Conservation (phyloP, 1,284 basidiomycete species). For the Filobasidium uniguttulatum region DNA sequence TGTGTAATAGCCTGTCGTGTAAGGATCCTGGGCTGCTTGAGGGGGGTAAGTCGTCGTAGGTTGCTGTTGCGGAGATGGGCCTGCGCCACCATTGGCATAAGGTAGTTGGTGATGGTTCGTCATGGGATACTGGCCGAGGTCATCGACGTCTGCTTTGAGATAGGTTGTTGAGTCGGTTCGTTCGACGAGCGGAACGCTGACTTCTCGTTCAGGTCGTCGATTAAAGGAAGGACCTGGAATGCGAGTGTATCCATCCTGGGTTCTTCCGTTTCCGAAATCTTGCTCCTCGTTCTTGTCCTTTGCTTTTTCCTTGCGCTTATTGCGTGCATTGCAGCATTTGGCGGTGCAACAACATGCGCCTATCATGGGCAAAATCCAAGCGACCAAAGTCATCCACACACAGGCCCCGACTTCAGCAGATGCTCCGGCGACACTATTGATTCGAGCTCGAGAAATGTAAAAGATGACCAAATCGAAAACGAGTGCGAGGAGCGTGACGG, state of each 20-base stretch:
- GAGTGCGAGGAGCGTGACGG: constrained; percentile 61
- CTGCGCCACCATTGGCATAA: background rate
- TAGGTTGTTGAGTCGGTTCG: background rate
- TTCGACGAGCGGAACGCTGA: constrained; percentile 4
- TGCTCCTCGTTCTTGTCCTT: constrained; percentile 18
- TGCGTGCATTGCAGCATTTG: constrained; percentile 40
- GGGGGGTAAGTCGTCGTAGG: background rate
- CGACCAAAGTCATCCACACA: constrained; percentile 71
- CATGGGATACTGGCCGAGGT: background rate
- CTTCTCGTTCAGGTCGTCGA: constrained; percentile 4
- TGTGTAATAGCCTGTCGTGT: background rate
- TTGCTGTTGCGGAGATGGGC: background rate
- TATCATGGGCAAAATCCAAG: constrained; percentile 68
- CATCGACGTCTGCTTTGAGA: background rate
- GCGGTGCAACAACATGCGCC: constrained; percentile 78
- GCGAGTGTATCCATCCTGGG: background rate
- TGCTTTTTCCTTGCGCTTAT: constrained; percentile 59
- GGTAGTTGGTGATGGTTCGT: background rate
- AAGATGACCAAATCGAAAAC: constrained; percentile 76
- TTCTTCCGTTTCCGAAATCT: background rate
- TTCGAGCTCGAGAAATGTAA: constrained; percentile 63
- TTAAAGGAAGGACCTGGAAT: background rate
- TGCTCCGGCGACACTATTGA: constrained; percentile 54
- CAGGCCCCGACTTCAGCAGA: constrained; percentile 60
- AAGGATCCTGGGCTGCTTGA: background rate